Evolutionary conservation across 345 rosid species (phyloP), one percentile per base, ranked within the genome.

Genomic region (Cardamine occulta): DNA sequence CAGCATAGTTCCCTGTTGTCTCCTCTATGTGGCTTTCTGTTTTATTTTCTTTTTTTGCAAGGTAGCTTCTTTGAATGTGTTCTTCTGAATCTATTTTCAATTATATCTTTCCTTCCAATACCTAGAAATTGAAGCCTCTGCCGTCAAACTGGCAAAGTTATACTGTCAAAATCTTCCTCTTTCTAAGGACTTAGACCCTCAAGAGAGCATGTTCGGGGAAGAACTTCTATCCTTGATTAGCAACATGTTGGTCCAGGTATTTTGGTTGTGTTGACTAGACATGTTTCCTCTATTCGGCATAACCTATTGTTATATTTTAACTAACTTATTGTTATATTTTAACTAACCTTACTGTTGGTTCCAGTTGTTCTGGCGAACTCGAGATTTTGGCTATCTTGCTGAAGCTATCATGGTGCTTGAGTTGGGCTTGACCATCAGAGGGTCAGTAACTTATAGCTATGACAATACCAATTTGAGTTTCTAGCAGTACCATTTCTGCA

Each of bases 391-490:
- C 73, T 95, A 92, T 75, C 83, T 90, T 68, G 68, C 90, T 68
- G 99, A 90, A 83, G 97, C 97, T 13, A 85, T 92, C 70, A 86
- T 92, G 96, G 86, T 93, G 79, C 86, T 92, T 87, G 99, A 92
- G 84, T 84, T 90, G 63, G 99, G 99, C 39, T 84, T 95, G 86
- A 75, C 86, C 52, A 79, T 95, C 74, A 80, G 93, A 82, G 83
- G 90, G 99, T 92, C 48, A 85, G 86, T 34, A 53, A 63, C 14
- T 63, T 18, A 37, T 62, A 57, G 58, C 59, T 60, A 32, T 5
- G 24, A 60, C 19, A 70, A 10, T 40, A 17, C 13, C 11, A 11
- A 56, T 56, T 28, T 29, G 6, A 51, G 42, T 45, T 45, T 45
- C 39, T 58, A 17, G 52, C 35, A 17, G 39, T 62, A 29, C 40